These are phyloP conservation scores for Lecanicillium sp. DNA, from an alignment of 2,329 filamentous ascomycete genomes.

Conservation along the genomic window DNA sequence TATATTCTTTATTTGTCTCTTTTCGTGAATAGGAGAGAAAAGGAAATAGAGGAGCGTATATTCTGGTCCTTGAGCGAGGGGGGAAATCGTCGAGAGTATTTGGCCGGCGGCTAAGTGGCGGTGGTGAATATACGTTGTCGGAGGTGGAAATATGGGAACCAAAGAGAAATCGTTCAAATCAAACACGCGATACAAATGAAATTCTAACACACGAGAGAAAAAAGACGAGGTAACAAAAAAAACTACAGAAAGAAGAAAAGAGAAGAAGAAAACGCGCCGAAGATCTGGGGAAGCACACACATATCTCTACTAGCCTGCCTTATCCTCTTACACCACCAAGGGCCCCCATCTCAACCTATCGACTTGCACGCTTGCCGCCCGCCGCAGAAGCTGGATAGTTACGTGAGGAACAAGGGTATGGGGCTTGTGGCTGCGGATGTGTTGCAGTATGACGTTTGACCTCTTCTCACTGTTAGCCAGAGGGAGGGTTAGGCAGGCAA, in stretches of 20 bases:
- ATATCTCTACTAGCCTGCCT: no score
- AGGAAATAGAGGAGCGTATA: no score
- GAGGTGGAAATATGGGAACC: not conserved
- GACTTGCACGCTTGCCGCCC: conserved; percentile 10
- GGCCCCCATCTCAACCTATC: conserved; percentile 10
- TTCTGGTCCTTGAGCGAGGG: no score
- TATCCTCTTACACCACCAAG: no score
- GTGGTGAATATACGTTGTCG: no score
- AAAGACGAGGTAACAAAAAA: not conserved
- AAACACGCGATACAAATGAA: conserved; percentile 14
- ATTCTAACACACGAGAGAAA: conserved; percentile 14
- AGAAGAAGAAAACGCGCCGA: no score
- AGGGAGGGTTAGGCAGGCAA: no score
- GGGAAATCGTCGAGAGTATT: no score
- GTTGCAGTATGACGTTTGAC: not conserved
- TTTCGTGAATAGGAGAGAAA: not conserved
- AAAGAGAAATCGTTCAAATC: not conserved
- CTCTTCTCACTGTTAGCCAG: no score
- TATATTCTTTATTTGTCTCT: not conserved
- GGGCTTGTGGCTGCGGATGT: no score
- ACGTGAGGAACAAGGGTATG: not conserved
- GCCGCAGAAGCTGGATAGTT: not conserved
- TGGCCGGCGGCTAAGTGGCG: no score
- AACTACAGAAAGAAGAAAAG: not conserved
- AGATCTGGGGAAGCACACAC: no score